phyloP scores from a whole-genome alignment of 495 filamentous ascomycete genomes.

The Tirmania nivea region DNA sequence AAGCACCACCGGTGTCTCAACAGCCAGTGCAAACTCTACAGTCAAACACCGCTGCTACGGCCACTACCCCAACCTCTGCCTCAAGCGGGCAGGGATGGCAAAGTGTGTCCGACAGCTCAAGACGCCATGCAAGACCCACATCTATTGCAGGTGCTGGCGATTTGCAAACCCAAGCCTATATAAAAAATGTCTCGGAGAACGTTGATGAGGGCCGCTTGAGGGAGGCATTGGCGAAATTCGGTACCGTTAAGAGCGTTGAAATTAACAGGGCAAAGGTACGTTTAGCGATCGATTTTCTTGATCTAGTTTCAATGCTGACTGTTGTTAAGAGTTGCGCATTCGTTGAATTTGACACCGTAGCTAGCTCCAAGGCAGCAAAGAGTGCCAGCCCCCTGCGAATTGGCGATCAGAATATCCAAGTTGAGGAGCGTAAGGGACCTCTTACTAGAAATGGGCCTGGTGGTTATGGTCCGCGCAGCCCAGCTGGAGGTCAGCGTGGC shows the following conservation, averaged over 20 bases:
- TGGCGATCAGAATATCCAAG: constrained; percentile 52
- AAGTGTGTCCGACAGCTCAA: constrained; percentile 9
- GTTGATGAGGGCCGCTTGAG: constrained; percentile 47
- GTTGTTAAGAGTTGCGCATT: constrained; percentile 70
- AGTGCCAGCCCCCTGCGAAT: constrained; percentile 70
- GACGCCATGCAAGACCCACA: constrained; percentile 7
- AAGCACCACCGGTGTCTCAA: constrained; percentile 24
- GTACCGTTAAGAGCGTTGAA: constrained; percentile 68
- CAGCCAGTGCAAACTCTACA: not conserved
- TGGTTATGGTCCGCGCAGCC: constrained; percentile 3
- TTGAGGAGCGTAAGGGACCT: constrained; percentile 59
- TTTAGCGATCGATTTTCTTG: not conserved
- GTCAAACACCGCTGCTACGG: constrained; percentile 23
- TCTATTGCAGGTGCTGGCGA: constrained; percentile 27
- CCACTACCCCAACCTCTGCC: constrained; percentile 10
- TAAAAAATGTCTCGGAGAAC: constrained; percentile 82
- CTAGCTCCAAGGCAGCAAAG: constrained; percentile 61
- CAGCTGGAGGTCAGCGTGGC: not conserved
- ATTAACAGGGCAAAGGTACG: constrained; percentile 75
- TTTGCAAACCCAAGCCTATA: constrained; percentile 47
- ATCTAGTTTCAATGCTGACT: too few relatives aligned
- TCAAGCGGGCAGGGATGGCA: constrained; percentile 12
- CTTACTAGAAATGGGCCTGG: constrained; percentile 3
- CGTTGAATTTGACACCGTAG: constrained; percentile 64
- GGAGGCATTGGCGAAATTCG: constrained; percentile 43